Conservation (phyloP, 1,139 yeast genomes). For the Petasospora fabianii region DNA sequence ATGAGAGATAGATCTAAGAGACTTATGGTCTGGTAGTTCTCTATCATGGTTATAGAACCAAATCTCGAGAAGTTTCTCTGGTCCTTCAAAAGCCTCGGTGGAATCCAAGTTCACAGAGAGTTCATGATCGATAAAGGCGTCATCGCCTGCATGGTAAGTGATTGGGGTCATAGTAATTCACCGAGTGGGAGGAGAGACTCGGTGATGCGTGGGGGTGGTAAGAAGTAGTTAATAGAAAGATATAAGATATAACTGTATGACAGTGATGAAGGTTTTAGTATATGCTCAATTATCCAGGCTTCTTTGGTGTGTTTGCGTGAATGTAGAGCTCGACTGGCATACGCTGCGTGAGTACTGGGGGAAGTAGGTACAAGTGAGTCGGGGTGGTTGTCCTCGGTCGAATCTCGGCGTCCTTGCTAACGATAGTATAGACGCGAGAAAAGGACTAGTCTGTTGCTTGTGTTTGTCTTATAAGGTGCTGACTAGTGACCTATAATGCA, state of each 20-base stretch:
- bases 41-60: slow-evolving; percentile 67
- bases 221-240: too few species aligned
- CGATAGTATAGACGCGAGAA: too few species aligned
- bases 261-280: background rate
- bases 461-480: too few species aligned
- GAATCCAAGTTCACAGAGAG: slow-evolving; percentile 81
- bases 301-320: slow-evolving; percentile 17
- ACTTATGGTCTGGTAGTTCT: slow-evolving; percentile 31
- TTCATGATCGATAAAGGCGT: slow-evolving; percentile 68
- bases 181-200: slow-evolving; percentile 19
- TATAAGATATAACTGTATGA: too few species aligned
- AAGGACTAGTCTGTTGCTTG: too few species aligned
- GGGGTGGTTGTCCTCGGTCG: background rate
- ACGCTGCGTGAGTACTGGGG: background rate
- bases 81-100: slow-evolving; percentile 92
- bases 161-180: slow-evolving; percentile 25
- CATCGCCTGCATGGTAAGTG: slow-evolving; percentile 20
- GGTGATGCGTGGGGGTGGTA: slow-evolving; percentile 8
- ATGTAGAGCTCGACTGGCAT: slow-evolving; percentile 16
- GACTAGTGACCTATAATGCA: too few species aligned
- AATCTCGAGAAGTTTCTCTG: slow-evolving; percentile 86
- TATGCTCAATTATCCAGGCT: slow-evolving; percentile 17
- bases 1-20: slow-evolving; percentile 65
- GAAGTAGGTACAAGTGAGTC: too few species aligned
- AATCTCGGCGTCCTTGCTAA: background rate